Evolutionary conservation across 2,329 filamentous ascomycete genomes (phyloP), one percentile per base, ranked within the genome.

Genomic region (Scorias spongiosa): DNA sequence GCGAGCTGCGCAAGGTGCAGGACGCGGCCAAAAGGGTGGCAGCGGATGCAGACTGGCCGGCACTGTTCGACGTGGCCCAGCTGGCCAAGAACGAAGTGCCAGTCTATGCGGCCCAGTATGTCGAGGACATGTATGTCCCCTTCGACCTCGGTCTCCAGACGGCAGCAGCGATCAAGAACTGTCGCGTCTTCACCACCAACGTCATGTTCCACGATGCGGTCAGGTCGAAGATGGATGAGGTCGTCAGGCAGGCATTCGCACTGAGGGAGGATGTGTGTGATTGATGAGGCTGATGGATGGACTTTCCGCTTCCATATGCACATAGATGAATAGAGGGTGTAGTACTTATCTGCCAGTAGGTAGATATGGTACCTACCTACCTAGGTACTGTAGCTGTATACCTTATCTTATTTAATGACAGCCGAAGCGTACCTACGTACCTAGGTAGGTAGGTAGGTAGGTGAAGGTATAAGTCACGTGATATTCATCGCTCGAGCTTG

Each of bases 121-220:
- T 85, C 4, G 81, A 94, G 49, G 87, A 94, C 58, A 91, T 95
- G 84, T 95, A 93, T 56, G 88, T 96, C 28, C 83, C 93, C 56
- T 83, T 76, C 52, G 76, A 76, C 6, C 66, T 87, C 44, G 81
- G 84, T 8, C 72, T 75, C 53, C 76, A 82, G 53, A 93, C 86
- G 12, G 85, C 84, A 9, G 66, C 66, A 36, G 74, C 79, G 56
- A 83, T 95, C 58, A 81, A 76, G 58, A 80, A 78, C 1, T 81
- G 77, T 58, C 87, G 85, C 66, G 78, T 84, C 36, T 91, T 81
- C 54, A 76, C 91, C 57, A 94, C 86, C 34, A 95, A 94, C 59
- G 70, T 73, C 18, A 76, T 93, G 71, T 91, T 91, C 57, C 89
- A 96, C 62, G 81, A 91, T 57, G 89, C 83, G 0, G 61, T 95